Conservation (phyloP, 2,329 filamentous ascomycete species). For the Orbilia javanica region DNA sequence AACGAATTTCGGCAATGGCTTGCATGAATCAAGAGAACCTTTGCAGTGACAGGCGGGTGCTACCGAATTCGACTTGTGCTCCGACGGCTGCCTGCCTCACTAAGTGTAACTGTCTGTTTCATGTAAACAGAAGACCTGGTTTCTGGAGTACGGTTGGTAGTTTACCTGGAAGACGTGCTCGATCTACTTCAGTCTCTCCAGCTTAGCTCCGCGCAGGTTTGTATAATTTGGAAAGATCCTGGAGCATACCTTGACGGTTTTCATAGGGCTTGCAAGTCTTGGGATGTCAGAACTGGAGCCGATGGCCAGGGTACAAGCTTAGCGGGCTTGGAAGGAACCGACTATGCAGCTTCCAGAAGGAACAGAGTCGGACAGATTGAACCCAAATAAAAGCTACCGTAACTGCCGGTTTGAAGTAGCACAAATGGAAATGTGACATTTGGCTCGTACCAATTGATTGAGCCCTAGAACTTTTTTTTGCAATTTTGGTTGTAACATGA, state of each 20-base stretch:
- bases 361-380: slow-evolving; percentile 37
- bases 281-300: slow-evolving; percentile 23
- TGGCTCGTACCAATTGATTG: not conserved
- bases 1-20: slow-evolving; percentile 8
- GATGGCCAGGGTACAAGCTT: slow-evolving; percentile 17
- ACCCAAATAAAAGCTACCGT: slow-evolving; percentile 18
- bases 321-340: slow-evolving; percentile 4
- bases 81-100: slow-evolving; percentile 43
- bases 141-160: slow-evolving; percentile 20
- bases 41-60: slow-evolving; percentile 17
- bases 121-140: slow-evolving; percentile 44
- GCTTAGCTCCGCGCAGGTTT: not conserved
- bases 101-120: slow-evolving; percentile 53
- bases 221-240: slow-evolving; percentile 15
- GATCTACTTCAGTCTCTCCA: slow-evolving; percentile 5
- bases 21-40: not conserved
- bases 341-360: slow-evolving; percentile 41
- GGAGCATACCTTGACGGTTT: not conserved
- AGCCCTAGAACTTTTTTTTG: too few species aligned
- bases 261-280: slow-evolving; percentile 6
- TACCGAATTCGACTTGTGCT: not conserved
- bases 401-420: slow-evolving; percentile 15
- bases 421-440: not conserved
- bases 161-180: slow-evolving; percentile 17
- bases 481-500: not conserved